Evolutionary conservation across 1,284 basidiomycete species (phyloP).

Genomic region (Cronartium ribicola): DNA sequence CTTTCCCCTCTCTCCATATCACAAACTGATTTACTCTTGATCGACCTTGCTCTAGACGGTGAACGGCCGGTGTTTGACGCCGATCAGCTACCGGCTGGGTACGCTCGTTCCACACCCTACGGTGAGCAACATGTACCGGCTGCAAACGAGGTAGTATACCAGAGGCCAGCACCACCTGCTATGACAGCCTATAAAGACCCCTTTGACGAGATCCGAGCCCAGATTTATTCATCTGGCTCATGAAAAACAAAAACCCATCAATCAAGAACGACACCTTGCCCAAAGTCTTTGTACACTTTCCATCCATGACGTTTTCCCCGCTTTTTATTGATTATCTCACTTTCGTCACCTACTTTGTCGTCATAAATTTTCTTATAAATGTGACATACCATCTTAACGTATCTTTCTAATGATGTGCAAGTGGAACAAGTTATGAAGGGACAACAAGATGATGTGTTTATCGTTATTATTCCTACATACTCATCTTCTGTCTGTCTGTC

Average conservation of each 20-base stretch:
- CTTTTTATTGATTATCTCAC: neutral
- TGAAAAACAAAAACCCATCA: neutral
- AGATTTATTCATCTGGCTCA: slow-evolving; percentile 36
- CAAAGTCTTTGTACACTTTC: neutral
- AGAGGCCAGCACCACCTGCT: slow-evolving; percentile 5
- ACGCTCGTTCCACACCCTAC: slow-evolving; percentile 12
- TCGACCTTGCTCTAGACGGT: slow-evolving; percentile 25
- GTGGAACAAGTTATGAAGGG: too few species aligned
- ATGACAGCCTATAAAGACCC: slow-evolving; percentile 39
- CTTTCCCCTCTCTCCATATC: neutral
- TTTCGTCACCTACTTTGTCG: too few species aligned
- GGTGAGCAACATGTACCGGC: slow-evolving; percentile 4
- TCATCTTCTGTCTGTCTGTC: too few species aligned
- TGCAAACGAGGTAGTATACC: neutral
- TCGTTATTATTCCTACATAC: too few species aligned
- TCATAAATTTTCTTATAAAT: too few species aligned
- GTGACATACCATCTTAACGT: too few species aligned
- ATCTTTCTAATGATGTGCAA: too few species aligned
- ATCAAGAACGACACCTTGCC: neutral
- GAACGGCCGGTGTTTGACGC: slow-evolving; percentile 36
- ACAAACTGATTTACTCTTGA: too few species aligned
- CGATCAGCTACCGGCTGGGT: slow-evolving; percentile 27
- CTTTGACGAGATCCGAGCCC: slow-evolving; percentile 39
- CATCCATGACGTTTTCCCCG: neutral
- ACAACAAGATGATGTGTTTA: too few species aligned